Percentiles rank a stretch among this genome's conserved stretches.
Conservation (phyloP, 345 rosid genomes). For the Salix caprea region DNA sequence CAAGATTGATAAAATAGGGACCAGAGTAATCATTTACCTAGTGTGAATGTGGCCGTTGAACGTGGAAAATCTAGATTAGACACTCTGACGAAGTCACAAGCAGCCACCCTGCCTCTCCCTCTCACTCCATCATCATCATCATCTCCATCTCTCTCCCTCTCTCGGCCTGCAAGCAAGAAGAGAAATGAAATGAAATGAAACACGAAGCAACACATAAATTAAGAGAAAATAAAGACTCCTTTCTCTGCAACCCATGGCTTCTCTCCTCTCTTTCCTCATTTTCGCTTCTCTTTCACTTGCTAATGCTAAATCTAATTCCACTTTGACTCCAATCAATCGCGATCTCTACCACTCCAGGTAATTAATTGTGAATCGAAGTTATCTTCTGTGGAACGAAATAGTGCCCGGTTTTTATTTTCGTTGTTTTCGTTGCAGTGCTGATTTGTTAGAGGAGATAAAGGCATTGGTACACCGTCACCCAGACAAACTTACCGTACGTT, state of each 20-base stretch:
- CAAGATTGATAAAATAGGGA: neutral
- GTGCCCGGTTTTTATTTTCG: neutral
- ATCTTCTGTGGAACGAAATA: neutral
- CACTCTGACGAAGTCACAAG: slow-evolving; percentile 22
- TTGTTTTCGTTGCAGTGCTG: slow-evolving; percentile 37
- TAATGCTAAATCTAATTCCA: slow-evolving; percentile 22
- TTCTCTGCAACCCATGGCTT: slow-evolving; percentile 11
- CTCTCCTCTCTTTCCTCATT: slow-evolving; percentile 16
- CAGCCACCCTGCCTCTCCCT: neutral
- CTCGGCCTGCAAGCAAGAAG: neutral
- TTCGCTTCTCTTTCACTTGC: slow-evolving; percentile 14
- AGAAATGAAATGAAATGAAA: neutral
- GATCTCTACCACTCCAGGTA: slow-evolving; percentile 86
- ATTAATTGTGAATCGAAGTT: too few relatives aligned
- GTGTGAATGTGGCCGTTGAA: slow-evolving; percentile 6
- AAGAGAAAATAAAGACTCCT: neutral
- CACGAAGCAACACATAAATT: neutral
- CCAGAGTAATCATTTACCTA: neutral
- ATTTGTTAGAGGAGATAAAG: slow-evolving; percentile 57
- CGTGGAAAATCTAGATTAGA: slow-evolving; percentile 11
- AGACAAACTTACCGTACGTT: slow-evolving; percentile 58
- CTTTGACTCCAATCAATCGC: slow-evolving; percentile 60
- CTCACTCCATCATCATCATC: neutral
- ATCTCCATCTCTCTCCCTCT: neutral
- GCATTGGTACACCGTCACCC: slow-evolving; percentile 71